Evolutionary conservation across 768 basidiomycete species (phyloP).

Genomic region (Sporobolomyces phaffii): DNA sequence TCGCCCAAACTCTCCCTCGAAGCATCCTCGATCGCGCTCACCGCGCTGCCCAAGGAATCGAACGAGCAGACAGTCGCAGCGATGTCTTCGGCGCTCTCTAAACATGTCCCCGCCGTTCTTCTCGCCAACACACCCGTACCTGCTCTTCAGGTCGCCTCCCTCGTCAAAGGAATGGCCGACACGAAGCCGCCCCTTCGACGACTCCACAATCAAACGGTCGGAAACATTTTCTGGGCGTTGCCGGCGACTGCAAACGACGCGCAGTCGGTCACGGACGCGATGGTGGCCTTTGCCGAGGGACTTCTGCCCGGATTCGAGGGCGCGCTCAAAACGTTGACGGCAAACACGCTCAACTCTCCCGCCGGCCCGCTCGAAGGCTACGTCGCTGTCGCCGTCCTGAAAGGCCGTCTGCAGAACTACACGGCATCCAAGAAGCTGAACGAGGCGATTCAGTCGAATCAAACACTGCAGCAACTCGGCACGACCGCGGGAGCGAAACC

Average conservation of each 20-base stretch:
- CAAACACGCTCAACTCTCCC: conserved; percentile 57
- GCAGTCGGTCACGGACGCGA: conserved; percentile 47
- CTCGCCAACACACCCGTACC: neutral
- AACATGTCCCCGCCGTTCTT: conserved; percentile 60
- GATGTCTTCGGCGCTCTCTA: conserved; percentile 56
- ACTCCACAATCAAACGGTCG: conserved; percentile 61
- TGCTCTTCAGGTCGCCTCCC: conserved; percentile 44
- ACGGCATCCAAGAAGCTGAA: conserved; percentile 46
- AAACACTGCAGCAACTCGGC: conserved; percentile 43
- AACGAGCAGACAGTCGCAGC: conserved; percentile 61
- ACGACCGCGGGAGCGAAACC: conserved; percentile 58
- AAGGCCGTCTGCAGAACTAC: conserved; percentile 55
- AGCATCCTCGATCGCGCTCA: conserved; percentile 49
- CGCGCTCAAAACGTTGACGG: conserved; percentile 60
- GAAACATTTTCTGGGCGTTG: conserved; percentile 54
- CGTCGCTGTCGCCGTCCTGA: conserved; percentile 62
- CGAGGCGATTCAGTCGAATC: conserved; percentile 40
- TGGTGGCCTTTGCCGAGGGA: conserved; percentile 54
- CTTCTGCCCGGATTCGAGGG: conserved; percentile 62
- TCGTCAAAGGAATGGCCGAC: conserved; percentile 67
- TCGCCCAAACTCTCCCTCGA: conserved; percentile 53
- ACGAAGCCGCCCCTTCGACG: conserved; percentile 60
- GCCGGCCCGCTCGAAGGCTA: conserved; percentile 79
- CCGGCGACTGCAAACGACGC: conserved; percentile 36
- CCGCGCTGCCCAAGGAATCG: conserved; percentile 65